Conservation (phyloP, 495 filamentous ascomycete genomes). For the Talaromyces wortmannii region DNA sequence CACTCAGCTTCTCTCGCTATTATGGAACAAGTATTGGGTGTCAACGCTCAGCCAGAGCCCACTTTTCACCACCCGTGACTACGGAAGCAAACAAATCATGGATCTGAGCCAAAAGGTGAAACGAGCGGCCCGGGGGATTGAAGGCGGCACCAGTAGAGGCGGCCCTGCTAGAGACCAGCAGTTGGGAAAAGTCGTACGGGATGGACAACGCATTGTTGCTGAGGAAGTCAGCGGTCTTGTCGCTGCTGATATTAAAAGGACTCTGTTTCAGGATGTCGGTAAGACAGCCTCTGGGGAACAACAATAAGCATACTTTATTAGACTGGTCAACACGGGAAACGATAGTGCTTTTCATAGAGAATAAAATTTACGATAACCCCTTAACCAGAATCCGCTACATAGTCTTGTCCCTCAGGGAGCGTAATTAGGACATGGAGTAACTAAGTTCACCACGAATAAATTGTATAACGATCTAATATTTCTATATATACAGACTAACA, state of each 20-base stretch:
- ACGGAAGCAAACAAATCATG: constrained; percentile 82
- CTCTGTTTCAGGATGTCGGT: constrained; percentile 68
- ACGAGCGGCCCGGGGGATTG: constrained; percentile 47
- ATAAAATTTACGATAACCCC: no score
- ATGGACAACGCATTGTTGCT: constrained; percentile 72
- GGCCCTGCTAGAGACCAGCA: constrained; percentile 47
- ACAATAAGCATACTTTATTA: background rate
- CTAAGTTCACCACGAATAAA: no score
- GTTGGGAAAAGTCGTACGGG: constrained; percentile 72
- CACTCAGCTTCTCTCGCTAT: constrained; percentile 69
- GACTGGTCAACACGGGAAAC: background rate
- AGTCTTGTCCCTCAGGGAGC: no score
- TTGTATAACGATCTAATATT: no score
- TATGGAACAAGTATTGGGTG: constrained; percentile 99
- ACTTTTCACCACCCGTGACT: constrained; percentile 88
- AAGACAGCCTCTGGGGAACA: constrained; percentile 13
- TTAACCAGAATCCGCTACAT: no score
- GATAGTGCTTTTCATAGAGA: no score
- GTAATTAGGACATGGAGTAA: no score
- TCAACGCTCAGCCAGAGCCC: constrained; percentile 94
- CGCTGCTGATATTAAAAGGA: constrained; percentile 76
- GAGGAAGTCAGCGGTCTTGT: constrained; percentile 84
- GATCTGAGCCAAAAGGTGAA: constrained; percentile 78
- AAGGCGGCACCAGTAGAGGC: constrained; percentile 26
- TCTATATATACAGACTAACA: no score